A percentile compares a stretch with the other conserved stretches of the same genome.
These are phyloP conservation scores for Glonium stellatum DNA, from an alignment of 495 filamentous ascomycete genomes.

Conservation along the genomic window DNA sequence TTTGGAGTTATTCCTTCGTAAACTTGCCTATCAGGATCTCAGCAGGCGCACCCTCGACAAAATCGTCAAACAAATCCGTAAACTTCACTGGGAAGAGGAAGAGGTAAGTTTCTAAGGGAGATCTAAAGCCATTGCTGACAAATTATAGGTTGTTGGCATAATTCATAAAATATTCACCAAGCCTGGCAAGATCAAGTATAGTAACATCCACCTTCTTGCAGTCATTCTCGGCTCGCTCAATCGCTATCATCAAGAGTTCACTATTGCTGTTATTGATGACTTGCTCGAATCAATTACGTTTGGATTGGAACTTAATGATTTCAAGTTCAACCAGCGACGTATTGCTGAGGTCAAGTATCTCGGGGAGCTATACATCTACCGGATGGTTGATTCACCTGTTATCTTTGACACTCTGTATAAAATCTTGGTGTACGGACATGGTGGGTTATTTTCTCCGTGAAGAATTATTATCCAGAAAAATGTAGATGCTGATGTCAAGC, in stretches of 20 bases:
- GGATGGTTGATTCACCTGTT: conserved; percentile 91
- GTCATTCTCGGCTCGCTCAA: conserved; percentile 84
- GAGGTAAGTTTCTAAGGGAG: conserved; percentile 49
- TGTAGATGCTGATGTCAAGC: conserved; percentile 7
- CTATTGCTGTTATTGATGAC: conserved; percentile 80
- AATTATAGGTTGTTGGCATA: conserved; percentile 60
- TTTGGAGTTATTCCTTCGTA: conserved; percentile 84
- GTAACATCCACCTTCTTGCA: conserved; percentile 90
- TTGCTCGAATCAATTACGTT: conserved; percentile 80
- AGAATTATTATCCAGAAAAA: neutral
- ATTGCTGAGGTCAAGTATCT: conserved; percentile 95
- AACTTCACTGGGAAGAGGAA: conserved; percentile 92
- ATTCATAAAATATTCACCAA: conserved; percentile 90
- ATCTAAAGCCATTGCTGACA: neutral
- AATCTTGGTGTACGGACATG: conserved; percentile 85
- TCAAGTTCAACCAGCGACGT: conserved; percentile 94
- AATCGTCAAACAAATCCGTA: conserved; percentile 84
- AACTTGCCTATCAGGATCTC: conserved; percentile 85
- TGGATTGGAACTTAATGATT: conserved; percentile 91
- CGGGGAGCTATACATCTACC: conserved; percentile 95
- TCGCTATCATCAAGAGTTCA: conserved; percentile 85
- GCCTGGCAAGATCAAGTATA: conserved; percentile 94
- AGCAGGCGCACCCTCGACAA: conserved; percentile 91
- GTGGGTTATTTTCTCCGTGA: conserved; percentile 37
- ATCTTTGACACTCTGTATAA: conserved; percentile 94